Evolutionary conservation across 164 flowering plant genomes (phyloP).

Genomic region (Chimonanthus salicifolius): DNA sequence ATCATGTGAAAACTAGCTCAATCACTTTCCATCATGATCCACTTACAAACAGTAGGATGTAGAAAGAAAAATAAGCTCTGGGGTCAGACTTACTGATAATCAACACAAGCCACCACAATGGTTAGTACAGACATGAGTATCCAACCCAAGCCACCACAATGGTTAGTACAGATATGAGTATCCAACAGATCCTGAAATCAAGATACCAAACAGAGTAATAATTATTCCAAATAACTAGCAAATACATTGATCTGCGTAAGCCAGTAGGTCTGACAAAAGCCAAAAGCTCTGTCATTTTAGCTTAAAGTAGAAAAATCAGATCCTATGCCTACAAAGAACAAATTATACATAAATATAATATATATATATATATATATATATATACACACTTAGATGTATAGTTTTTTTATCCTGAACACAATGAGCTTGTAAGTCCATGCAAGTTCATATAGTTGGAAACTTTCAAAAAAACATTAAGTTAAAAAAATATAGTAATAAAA

Average conservation of each 20-base stretch:
- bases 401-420: too few relatives aligned
- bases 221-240: not conserved
- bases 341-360: too few relatives aligned
- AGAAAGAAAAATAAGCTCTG: not conserved
- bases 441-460: not conserved
- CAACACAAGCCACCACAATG: constrained; percentile 95
- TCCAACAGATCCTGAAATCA: constrained; percentile 62
- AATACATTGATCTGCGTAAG: not conserved
- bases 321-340: not conserved
- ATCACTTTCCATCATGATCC: not conserved
- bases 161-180: constrained; percentile 69
- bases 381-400: too few relatives aligned
- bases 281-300: not conserved
- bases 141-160: constrained; percentile 95
- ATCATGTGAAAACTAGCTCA: too few relatives aligned
- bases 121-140: constrained; percentile 60
- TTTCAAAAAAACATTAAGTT: too few relatives aligned
- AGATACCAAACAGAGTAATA: not conserved
- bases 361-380: too few relatives aligned
- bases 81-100: constrained; percentile 54
- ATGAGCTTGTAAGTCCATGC: too few relatives aligned
- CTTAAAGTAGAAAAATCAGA: not conserved
- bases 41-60: not conserved
- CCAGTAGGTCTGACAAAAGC: not conserved
- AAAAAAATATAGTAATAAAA: too few relatives aligned